Conservation (phyloP, 306 rosid species). For the Prunus mume region DNA sequence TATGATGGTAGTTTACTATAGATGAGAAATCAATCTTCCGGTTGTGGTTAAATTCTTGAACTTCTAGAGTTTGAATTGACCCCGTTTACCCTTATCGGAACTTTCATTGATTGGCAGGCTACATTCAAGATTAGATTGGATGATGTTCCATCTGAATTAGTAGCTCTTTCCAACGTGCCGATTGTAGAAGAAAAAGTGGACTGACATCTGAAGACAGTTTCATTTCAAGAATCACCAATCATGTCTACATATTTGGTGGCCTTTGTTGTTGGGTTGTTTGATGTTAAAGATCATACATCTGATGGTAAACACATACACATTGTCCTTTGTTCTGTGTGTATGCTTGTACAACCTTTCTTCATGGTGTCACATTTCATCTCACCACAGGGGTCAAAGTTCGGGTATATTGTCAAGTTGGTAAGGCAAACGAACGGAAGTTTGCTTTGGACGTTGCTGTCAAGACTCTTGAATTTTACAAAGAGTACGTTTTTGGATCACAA, state of each 20-base stretch:
- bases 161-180: conserved; percentile 95
- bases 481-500: conserved; percentile 43
- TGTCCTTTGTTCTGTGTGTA: not conserved
- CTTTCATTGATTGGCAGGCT: conserved; percentile 56
- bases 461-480: conserved; percentile 67
- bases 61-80: not conserved
- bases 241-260: conserved; percentile 96
- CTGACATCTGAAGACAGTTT: conserved; percentile 61
- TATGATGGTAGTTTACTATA: no score
- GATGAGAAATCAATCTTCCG: not conserved
- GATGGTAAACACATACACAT: conserved; percentile 54
- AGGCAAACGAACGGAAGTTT: conserved; percentile 76
- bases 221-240: conserved; percentile 75
- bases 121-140: conserved; percentile 81
- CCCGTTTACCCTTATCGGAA: not conserved
- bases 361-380: conserved; percentile 18
- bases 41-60: not conserved
- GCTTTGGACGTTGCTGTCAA: conserved; percentile 76
- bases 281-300: conserved; percentile 74
- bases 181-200: conserved; percentile 60
- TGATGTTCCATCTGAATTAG: conserved; percentile 70
- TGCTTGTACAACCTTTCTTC: conserved; percentile 8
- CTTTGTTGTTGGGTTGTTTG: conserved; percentile 79
- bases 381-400: conserved; percentile 76
- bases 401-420: conserved; percentile 86